Evolutionary conservation across 2,329 filamentous ascomycete genomes (phyloP).

Genomic region (Colletotrichum endophyticum): DNA sequence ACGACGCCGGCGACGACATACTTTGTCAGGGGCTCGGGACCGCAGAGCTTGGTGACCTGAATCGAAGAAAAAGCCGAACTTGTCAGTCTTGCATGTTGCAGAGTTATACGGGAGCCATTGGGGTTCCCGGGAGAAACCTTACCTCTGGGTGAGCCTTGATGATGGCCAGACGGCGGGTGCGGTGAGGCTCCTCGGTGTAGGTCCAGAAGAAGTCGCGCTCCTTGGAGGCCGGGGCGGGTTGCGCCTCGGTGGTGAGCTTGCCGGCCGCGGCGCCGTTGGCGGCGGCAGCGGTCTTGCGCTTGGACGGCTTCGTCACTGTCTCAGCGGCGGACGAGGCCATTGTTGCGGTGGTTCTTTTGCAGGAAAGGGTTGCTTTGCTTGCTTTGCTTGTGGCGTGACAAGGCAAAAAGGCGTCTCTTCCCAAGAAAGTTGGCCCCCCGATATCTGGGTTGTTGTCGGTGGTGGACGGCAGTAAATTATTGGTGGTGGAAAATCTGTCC

Average conservation of each 20-base stretch:
- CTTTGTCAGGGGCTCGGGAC: conserved; percentile 94
- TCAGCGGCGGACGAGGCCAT: conserved; percentile 35
- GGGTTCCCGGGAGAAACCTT: conserved; percentile 22
- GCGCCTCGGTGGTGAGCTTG: conserved; percentile 23
- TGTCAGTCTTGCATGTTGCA: not conserved
- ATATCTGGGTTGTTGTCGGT: not conserved
- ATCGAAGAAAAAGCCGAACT: not conserved
- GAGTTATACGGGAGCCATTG: not conserved
- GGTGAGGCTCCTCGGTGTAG: conserved; percentile 97
- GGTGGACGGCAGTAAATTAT: not conserved
- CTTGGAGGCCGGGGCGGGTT: conserved; percentile 44
- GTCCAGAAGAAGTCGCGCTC: conserved; percentile 91
- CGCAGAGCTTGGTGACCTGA: conserved; percentile 95
- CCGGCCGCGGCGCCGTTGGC: conserved; percentile 26
- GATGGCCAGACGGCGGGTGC: conserved; percentile 87
- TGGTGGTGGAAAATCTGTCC: conserved; percentile 6
- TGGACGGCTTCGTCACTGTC: conserved; percentile 36
- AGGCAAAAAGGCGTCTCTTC: not conserved
- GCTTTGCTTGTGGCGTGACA: not conserved
- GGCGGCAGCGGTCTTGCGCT: conserved; percentile 23
- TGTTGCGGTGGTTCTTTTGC: not conserved
- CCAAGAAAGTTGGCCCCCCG: not conserved
- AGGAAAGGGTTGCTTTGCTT: not conserved
- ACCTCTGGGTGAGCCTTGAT: conserved; percentile 99
- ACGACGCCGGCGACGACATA: conserved; percentile 89